These are phyloP conservation scores for Candida lessepsii DNA, from an alignment of 805 yeast genomes.

Conservation along the genomic window DNA sequence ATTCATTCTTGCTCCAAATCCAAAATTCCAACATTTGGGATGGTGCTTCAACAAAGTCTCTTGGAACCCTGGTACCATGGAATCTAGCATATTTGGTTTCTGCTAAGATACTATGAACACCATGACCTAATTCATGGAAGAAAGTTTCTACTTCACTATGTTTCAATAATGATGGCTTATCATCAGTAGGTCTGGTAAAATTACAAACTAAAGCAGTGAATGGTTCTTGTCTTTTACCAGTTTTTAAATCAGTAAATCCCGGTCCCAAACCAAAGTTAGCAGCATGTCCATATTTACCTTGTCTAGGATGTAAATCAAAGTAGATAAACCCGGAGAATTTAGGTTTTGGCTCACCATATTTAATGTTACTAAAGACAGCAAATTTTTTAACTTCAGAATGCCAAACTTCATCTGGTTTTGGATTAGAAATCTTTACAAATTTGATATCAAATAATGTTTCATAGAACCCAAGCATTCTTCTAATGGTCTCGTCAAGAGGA, in stretches of 20 bases:
- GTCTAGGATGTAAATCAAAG: slow-evolving; percentile 81
- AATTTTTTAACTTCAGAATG: slow-evolving; percentile 75
- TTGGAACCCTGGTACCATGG: slow-evolving; percentile 73
- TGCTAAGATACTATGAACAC: slow-evolving; percentile 76
- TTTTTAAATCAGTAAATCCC: slow-evolving; percentile 52
- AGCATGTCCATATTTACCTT: slow-evolving; percentile 86
- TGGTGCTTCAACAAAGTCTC: slow-evolving; percentile 92
- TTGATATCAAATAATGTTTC: slow-evolving; percentile 68
- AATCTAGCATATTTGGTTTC: slow-evolving; percentile 63
- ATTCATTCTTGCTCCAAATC: slow-evolving; percentile 72
- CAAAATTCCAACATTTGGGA: slow-evolving; percentile 87
- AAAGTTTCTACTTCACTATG: slow-evolving; percentile 80
- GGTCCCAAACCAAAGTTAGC: slow-evolving; percentile 73
- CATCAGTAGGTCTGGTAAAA: slow-evolving; percentile 70
- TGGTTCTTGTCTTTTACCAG: slow-evolving; percentile 53
- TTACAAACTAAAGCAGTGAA: slow-evolving; percentile 81
- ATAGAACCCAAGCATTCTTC: slow-evolving; percentile 68
- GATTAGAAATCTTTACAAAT: slow-evolving; percentile 51
- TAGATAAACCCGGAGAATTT: slow-evolving; percentile 75
- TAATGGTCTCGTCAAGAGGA: slow-evolving; percentile 67
- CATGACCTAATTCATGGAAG: slow-evolving; percentile 90
- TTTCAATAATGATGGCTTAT: slow-evolving; percentile 71
- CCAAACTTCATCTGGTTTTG: slow-evolving; percentile 55
- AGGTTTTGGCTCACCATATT: slow-evolving; percentile 33
- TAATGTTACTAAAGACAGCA: slow-evolving; percentile 65